Percentiles rank a stretch among this genome's conserved stretches.
These are phyloP conservation scores for Lactifluus hygrophoroides DNA, from an alignment of 768 basidiomycete genomes.

Conservation along the genomic window DNA sequence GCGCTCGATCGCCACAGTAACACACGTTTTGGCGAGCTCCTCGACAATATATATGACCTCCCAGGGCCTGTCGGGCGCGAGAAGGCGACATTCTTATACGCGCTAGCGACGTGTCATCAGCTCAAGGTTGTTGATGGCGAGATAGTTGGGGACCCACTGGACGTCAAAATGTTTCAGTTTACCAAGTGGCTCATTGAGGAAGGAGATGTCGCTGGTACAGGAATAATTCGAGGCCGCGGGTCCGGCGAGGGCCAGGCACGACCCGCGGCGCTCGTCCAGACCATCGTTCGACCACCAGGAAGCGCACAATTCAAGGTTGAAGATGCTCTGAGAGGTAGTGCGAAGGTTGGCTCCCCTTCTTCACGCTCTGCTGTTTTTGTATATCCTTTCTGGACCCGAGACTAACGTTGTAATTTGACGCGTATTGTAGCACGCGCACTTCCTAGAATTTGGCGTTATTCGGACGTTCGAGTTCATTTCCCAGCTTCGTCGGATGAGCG, in stretches of 20 bases:
- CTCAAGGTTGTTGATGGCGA: constrained; percentile 84
- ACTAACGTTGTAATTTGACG: constrained; percentile 2
- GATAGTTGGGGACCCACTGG: constrained; percentile 91
- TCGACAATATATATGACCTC: constrained; percentile 80
- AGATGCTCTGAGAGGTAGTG: constrained; percentile 81
- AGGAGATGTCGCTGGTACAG: constrained; percentile 63
- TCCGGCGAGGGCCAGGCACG: constrained; percentile 42
- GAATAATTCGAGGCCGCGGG: constrained; percentile 57
- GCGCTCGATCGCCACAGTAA: constrained; percentile 56
- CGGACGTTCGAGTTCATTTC: constrained; percentile 96
- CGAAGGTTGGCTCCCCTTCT: constrained; percentile 45
- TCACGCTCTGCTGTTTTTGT: neutral
- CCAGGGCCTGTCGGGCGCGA: constrained; percentile 46
- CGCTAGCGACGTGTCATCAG: constrained; percentile 92
- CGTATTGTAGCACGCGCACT: constrained; percentile 74
- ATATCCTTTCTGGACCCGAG: constrained; percentile 4
- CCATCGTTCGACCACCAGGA: constrained; percentile 93
- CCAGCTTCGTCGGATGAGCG: constrained; percentile 89
- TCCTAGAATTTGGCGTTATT: constrained; percentile 94
- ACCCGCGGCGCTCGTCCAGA: constrained; percentile 88
- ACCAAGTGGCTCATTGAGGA: constrained; percentile 96
- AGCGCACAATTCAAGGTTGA: constrained; percentile 83
- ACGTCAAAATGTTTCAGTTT: constrained; percentile 97
- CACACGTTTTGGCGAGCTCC: constrained; percentile 80
- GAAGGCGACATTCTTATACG: constrained; percentile 83